Conservation (phyloP, 768 basidiomycete genomes). For the Polyporus arcularius region DNA sequence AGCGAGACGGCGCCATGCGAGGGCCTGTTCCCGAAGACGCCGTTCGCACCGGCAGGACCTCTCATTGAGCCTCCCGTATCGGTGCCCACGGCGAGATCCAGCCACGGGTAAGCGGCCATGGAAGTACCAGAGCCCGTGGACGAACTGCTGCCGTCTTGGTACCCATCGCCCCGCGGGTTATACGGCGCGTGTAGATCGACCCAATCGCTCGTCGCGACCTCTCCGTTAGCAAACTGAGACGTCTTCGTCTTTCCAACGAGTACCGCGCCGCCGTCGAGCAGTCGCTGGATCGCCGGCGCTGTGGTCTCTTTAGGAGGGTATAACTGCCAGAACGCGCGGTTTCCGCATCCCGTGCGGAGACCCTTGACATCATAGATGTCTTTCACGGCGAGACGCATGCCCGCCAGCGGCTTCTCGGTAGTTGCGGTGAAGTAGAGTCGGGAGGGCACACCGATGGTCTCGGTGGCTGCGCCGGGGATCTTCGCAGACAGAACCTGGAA, state of each 20-base stretch:
- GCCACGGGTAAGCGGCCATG: conserved; percentile 29
- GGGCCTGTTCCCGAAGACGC: conserved; percentile 31
- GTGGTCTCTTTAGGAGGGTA: conserved; percentile 37
- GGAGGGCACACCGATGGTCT: conserved; percentile 50
- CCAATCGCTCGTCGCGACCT: conserved; percentile 35
- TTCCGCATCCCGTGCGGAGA: conserved; percentile 38
- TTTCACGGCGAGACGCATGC: conserved; percentile 52
- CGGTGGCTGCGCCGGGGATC: conserved; percentile 27
- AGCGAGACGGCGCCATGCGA: conserved; percentile 30
- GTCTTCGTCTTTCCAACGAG: conserved; percentile 58
- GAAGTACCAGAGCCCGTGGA: conserved; percentile 31
- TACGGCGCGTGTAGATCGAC: conserved; percentile 34
- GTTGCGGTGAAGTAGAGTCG: conserved; percentile 41
- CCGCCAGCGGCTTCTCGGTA: conserved; percentile 38
- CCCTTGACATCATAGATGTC: conserved; percentile 44
- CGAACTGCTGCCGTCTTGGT: conserved; percentile 33
- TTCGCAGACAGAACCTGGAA: conserved; percentile 26
- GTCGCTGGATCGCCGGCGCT: conserved; percentile 45
- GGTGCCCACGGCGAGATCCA: conserved; percentile 32
- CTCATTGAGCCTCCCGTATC: conserved; percentile 36
- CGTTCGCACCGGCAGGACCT: conserved; percentile 31
- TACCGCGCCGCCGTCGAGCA: conserved; percentile 49
- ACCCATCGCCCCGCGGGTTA: conserved; percentile 34
- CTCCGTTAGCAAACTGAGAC: conserved; percentile 52
- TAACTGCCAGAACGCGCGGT: conserved; percentile 36